Conservation (phyloP, 805 yeast species). For the Barnettozyma sucrosica region DNA sequence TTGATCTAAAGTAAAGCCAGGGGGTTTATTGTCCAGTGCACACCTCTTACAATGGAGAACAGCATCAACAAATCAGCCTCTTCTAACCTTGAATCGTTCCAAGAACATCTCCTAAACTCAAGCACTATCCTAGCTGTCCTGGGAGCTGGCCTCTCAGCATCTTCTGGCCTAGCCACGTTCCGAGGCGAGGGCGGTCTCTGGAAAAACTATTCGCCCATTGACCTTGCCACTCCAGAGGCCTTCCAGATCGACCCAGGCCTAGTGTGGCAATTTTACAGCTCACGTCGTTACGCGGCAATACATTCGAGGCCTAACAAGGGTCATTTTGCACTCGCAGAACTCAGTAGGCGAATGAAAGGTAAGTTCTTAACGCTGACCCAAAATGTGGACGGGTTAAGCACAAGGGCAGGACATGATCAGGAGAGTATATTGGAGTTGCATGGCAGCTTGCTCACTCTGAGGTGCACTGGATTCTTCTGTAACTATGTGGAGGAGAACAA, state of each 20-base stretch:
- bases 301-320: constrained; percentile 68
- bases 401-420: constrained; percentile 56
- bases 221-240: constrained; percentile 89
- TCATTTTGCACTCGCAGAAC: constrained; percentile 61
- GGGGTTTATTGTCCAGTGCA: neutral
- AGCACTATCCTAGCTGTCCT: constrained; percentile 55
- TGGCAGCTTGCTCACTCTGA: constrained; percentile 68
- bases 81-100: constrained; percentile 34
- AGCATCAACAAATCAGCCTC: constrained; percentile 8
- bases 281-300: constrained; percentile 59
- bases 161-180: constrained; percentile 73
- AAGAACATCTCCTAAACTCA: constrained; percentile 39
- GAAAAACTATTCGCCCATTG: constrained; percentile 72
- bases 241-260: constrained; percentile 76
- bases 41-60: constrained; percentile 1
- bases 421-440: constrained; percentile 62
- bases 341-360: constrained; percentile 38
- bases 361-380: constrained; percentile 68
- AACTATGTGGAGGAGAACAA: constrained; percentile 50
- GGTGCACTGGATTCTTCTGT: constrained; percentile 75
- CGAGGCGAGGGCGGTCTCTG: constrained; percentile 71
- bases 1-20: neutral
- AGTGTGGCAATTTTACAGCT: constrained; percentile 86
- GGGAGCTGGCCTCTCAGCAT: constrained; percentile 79
- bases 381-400: constrained; percentile 73